phyloP scores from a whole-genome alignment of 345 rosid species.

The Melastoma malabathricum region DNA sequence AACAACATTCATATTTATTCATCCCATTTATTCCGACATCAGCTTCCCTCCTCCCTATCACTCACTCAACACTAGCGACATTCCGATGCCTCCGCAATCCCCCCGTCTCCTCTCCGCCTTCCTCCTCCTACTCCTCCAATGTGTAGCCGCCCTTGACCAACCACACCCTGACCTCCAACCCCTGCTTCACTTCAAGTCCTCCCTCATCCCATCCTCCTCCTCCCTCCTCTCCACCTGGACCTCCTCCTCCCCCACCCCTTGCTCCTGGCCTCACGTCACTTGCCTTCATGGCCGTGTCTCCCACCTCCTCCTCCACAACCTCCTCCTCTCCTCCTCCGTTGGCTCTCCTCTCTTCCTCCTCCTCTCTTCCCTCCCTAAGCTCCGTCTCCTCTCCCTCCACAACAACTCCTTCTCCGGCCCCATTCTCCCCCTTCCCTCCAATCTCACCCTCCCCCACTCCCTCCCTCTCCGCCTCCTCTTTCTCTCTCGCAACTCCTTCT shows the following conservation, averaged over 20 bases:
- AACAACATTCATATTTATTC: too few relatives aligned
- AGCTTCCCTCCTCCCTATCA: too few relatives aligned
- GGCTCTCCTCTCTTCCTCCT: constrained; percentile 4
- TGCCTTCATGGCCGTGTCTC: constrained; percentile 49
- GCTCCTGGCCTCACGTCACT: constrained; percentile 62
- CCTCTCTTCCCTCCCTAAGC: constrained; percentile 25
- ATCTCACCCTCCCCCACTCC: constrained; percentile 10
- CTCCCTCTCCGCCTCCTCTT: constrained; percentile 29
- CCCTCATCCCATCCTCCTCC: constrained; percentile 5
- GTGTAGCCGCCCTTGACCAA: too few relatives aligned
- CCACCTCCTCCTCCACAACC: constrained; percentile 57
- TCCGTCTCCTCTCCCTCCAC: constrained; percentile 7
- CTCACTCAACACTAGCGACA: too few relatives aligned
- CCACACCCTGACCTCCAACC: background rate
- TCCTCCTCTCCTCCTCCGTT: constrained; percentile 19
- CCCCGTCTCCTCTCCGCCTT: too few relatives aligned
- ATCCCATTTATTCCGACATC: too few relatives aligned
- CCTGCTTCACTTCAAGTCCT: background rate
- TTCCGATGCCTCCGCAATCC: too few relatives aligned
- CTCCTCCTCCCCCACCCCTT: constrained; percentile 30
- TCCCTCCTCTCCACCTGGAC: constrained; percentile 33
- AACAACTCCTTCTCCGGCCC: constrained; percentile 47
- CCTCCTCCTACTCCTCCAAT: too few relatives aligned
- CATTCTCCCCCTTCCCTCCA: constrained; percentile 27
- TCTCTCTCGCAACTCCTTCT: constrained; percentile 52